Evolutionary conservation across 2,329 filamentous ascomycete species (phyloP).

Genomic region (Fusarium sp.): DNA sequence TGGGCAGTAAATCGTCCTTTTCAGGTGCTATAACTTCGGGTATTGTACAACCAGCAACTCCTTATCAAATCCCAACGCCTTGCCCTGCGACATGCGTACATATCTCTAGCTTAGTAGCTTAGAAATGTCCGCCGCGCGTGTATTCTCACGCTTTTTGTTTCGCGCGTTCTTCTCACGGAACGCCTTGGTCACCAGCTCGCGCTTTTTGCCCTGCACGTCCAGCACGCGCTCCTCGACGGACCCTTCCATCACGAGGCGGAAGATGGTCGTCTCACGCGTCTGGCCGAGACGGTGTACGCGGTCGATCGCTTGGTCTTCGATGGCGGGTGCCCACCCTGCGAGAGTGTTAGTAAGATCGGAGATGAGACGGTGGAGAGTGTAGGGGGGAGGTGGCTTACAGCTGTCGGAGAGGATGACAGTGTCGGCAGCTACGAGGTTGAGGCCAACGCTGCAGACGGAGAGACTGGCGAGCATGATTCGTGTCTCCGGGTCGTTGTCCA

Average conservation of each 20-base stretch:
- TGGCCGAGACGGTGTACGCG: slow-evolving; percentile 89
- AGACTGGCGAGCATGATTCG: slow-evolving; percentile 86
- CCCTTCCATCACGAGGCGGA: slow-evolving; percentile 83
- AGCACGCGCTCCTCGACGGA: slow-evolving; percentile 86
- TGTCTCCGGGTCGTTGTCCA: slow-evolving; percentile 76
- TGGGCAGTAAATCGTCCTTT: not conserved
- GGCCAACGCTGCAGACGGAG: slow-evolving; percentile 84
- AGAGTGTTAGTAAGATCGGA: slow-evolving; percentile 21
- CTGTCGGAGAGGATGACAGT: slow-evolving; percentile 86
- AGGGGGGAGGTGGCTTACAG: slow-evolving; percentile 60
- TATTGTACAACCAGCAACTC: slow-evolving; percentile 12
- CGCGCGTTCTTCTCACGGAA: slow-evolving; percentile 76
- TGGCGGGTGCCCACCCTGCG: slow-evolving; percentile 87
- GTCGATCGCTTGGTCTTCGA: slow-evolving; percentile 92
- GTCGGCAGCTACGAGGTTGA: slow-evolving; percentile 88
- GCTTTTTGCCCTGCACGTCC: slow-evolving; percentile 82
- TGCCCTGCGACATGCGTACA: not conserved
- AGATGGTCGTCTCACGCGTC: slow-evolving; percentile 81
- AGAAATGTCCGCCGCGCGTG: slow-evolving; percentile 67
- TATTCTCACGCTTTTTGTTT: slow-evolving; percentile 68
- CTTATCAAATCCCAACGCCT: slow-evolving; percentile 7
- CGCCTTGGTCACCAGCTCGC: slow-evolving; percentile 80
- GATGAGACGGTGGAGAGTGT: not conserved
- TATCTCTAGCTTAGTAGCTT: slow-evolving; percentile 58
- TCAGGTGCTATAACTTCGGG: not conserved